Percentiles rank a stretch among this genome's conserved stretches.
phyloP scores from a whole-genome alignment of 2,329 filamentous ascomycete species.

The Huntiella moniliformis region DNA sequence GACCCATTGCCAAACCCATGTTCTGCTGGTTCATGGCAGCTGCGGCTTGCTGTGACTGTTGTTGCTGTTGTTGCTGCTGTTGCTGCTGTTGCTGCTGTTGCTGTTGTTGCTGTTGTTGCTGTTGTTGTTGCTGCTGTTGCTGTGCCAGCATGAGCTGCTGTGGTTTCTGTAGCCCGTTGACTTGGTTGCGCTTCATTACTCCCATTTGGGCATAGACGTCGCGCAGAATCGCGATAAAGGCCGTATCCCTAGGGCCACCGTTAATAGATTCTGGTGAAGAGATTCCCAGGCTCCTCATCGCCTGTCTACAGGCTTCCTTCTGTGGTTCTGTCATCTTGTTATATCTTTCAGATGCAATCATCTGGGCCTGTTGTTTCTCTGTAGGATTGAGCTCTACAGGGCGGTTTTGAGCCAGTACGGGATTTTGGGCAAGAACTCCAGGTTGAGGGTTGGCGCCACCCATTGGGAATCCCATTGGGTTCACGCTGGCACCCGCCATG shows the following conservation, averaged over 20 bases:
- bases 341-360: neutral
- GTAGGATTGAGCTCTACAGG: slow-evolving; percentile 4
- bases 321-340: slow-evolving; percentile 1
- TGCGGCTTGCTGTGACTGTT: slow-evolving; percentile 15
- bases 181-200: neutral
- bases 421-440: neutral
- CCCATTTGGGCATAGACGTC: neutral
- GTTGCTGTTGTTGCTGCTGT: slow-evolving; percentile 13
- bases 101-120: slow-evolving; percentile 14
- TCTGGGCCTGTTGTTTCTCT: neutral
- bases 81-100: slow-evolving; percentile 15
- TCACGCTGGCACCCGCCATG: too few relatives aligned
- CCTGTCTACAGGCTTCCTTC: slow-evolving; percentile 1
- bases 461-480: too few relatives aligned
- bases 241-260: neutral
- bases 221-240: neutral
- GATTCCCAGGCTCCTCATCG: neutral
- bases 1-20: slow-evolving; percentile 26
- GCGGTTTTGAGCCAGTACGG: slow-evolving; percentile 16
- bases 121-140: slow-evolving; percentile 15
- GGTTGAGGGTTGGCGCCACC: too few relatives aligned
- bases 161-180: neutral
- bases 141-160: neutral
- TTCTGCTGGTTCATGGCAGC: slow-evolving; percentile 16
- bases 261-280: neutral